Percentiles rank a stretch among this genome's conserved stretches.
Evolutionary conservation across 495 filamentous ascomycete species (phyloP).

Genomic region (Delitschia confertaspora): DNA sequence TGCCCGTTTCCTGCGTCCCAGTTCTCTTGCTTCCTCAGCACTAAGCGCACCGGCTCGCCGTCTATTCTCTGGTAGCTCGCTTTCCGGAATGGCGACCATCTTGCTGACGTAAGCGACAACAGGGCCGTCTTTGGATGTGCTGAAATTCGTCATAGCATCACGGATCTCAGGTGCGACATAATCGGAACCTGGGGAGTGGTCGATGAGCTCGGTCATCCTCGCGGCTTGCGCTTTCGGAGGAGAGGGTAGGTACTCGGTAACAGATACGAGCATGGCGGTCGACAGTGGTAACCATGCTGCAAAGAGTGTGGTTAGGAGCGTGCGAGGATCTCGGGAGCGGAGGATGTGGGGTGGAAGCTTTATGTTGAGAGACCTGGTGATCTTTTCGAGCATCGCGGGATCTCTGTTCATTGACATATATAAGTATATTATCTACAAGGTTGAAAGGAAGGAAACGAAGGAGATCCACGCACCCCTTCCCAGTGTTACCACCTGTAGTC

Average conservation of each 20-base stretch:
- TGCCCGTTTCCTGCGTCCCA: conserved; percentile 78
- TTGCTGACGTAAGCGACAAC: conserved; percentile 96
- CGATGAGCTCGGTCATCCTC: conserved; percentile 67
- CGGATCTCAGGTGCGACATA: conserved; percentile 58
- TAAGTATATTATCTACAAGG: conserved; percentile 31
- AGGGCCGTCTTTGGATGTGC: conserved; percentile 56
- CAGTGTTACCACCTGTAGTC: conserved; percentile 69
- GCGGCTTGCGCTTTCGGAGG: conserved; percentile 75
- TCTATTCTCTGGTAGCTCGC: conserved; percentile 75
- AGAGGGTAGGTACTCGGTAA: conserved; percentile 85
- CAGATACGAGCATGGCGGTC: conserved; percentile 83
- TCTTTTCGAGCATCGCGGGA: conserved; percentile 76
- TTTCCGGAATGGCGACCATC: conserved; percentile 91
- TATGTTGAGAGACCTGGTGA: conserved; percentile 82
- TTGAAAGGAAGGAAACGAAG: conserved; percentile 19
- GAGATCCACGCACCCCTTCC: conserved; percentile 58
- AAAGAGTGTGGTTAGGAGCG: conserved; percentile 79
- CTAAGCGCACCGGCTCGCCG: conserved; percentile 59
- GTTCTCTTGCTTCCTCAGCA: conserved; percentile 79
- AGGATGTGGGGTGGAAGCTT: conserved; percentile 74
- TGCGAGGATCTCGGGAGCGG: conserved; percentile 71
- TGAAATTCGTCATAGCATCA: conserved; percentile 74
- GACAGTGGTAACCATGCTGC: conserved; percentile 87
- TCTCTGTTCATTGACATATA: conserved; percentile 50
- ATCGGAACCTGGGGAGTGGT: conserved; percentile 68